These are phyloP conservation scores for Phycomyces nitens DNA, from an alignment of 192 early-diverging fungal species.

Conservation along the genomic window DNA sequence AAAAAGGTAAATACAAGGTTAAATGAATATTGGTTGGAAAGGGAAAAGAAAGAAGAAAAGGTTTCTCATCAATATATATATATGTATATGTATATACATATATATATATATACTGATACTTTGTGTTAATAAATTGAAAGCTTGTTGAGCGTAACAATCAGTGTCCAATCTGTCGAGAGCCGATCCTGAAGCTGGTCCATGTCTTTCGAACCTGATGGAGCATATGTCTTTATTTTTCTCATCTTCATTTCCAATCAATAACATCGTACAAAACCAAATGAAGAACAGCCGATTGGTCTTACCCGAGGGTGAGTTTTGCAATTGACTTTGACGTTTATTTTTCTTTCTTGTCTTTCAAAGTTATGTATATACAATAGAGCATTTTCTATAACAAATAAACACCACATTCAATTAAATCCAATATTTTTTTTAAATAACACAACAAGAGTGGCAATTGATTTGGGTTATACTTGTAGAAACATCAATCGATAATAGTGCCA, in stretches of 20 bases:
- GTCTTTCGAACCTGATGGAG: constrained; percentile 61
- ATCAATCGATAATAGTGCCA: too few species aligned
- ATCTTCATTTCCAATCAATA: too few species aligned
- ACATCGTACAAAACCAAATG: neutral
- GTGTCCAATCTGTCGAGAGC: constrained; percentile 80
- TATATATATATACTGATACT: too few species aligned
- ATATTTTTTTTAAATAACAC: too few species aligned
- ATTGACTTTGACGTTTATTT: too few species aligned
- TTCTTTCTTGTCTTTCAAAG: too few species aligned
- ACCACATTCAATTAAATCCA: too few species aligned
- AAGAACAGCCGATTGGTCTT: neutral
- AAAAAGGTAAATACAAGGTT: constrained; percentile 38
- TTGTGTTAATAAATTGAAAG: neutral
- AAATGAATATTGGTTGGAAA: neutral
- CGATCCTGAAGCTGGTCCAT: constrained; percentile 62
- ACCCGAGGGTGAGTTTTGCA: neutral
- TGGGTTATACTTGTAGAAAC: too few species aligned
- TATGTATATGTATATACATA: constrained; percentile 5
- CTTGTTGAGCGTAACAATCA: constrained; percentile 51
- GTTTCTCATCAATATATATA: neutral
- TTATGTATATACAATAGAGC: too few species aligned
- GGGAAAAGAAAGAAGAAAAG: neutral
- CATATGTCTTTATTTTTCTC: too few species aligned
- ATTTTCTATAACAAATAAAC: too few species aligned
- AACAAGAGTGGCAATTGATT: too few species aligned